Percentiles rank a stretch among this genome's conserved stretches.
Evolutionary conservation across 2,329 filamentous ascomycete genomes (phyloP).

Genomic region (Zymoseptoria ardabiliae): DNA sequence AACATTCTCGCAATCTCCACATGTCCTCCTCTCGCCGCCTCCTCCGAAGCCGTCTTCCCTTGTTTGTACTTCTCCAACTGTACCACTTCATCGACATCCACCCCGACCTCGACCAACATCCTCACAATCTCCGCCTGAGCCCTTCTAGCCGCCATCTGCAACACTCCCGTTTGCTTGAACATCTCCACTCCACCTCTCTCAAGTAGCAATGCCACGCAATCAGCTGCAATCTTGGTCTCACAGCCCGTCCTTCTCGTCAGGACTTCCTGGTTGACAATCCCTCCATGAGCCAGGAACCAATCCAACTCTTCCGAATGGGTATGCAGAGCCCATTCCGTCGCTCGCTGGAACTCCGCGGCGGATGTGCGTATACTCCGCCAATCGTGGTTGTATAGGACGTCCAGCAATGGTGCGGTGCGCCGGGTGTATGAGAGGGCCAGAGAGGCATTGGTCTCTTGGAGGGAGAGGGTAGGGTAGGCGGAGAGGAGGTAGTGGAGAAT

Average conservation of each 20-base stretch:
- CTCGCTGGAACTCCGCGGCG: conserved; percentile 7
- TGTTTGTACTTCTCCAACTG: background rate
- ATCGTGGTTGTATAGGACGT: conserved; percentile 10
- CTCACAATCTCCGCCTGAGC: conserved; percentile 7
- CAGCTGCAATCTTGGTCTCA: conserved; percentile 5
- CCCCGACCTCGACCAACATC: conserved; percentile 7
- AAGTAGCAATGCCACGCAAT: conserved; percentile 8
- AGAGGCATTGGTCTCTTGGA: conserved; percentile 9
- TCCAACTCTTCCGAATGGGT: conserved; percentile 10
- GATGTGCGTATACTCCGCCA: conserved; percentile 12
- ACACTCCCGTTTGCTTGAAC: conserved; percentile 8
- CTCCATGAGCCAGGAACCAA: conserved; percentile 13
- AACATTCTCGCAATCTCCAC: background rate
- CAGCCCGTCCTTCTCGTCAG: conserved; percentile 3
- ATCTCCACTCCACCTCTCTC: conserved; percentile 4
- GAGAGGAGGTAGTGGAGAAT: conserved; percentile 11
- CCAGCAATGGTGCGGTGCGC: conserved; percentile 5
- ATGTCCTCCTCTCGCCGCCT: background rate
- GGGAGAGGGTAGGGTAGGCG: conserved; percentile 7
- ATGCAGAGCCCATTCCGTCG: conserved; percentile 11
- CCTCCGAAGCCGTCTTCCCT: background rate
- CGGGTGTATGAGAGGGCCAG: conserved; percentile 11
- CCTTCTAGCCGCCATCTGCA: conserved; percentile 13
- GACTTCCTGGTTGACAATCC: conserved; percentile 5
- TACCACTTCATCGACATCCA: conserved; percentile 11